phyloP scores from a whole-genome alignment of 345 rosid genomes.

The Orychophragmus violaceus region DNA sequence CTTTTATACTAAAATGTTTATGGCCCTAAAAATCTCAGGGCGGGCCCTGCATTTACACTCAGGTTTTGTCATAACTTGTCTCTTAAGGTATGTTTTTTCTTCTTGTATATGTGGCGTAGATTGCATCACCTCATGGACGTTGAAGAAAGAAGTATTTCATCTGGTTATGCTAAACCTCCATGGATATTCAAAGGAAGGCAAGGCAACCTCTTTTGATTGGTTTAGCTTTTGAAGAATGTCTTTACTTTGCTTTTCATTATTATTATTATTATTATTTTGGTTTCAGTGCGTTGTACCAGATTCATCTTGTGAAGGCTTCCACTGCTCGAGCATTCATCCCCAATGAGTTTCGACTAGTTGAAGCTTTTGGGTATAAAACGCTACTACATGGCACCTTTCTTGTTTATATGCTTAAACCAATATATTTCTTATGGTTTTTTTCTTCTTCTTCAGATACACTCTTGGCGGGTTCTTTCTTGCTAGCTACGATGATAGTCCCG shows the following conservation, averaged over 20 bases:
- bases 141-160: constrained; percentile 36
- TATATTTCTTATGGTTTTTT: constrained; percentile 7
- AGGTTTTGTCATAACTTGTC: constrained; percentile 13
- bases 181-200: constrained; percentile 95
- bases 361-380: constrained; percentile 70
- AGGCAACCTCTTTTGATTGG: constrained; percentile 7
- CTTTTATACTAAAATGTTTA: no score
- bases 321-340: constrained; percentile 84
- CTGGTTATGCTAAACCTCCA: constrained; percentile 77
- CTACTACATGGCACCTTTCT: not conserved
- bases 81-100: constrained; percentile 13
- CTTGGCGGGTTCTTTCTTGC: constrained; percentile 96
- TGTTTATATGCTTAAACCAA: not conserved
- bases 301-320: constrained; percentile 88
- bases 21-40: no score
- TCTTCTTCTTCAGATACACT: constrained; percentile 57
- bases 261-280: not conserved
- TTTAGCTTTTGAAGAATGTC: not conserved
- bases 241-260: not conserved
- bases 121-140: constrained; percentile 41
- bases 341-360: constrained; percentile 71
- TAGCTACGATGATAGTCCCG: constrained; percentile 88
- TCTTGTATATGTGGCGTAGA: not conserved
- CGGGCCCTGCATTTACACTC: not conserved
- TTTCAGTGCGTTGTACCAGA: constrained; percentile 88